A percentile compares a stretch with the other conserved stretches of the same genome.
Evolutionary conservation across 306 rosid genomes (phyloP).

Genomic region (Medicago lupulina): DNA sequence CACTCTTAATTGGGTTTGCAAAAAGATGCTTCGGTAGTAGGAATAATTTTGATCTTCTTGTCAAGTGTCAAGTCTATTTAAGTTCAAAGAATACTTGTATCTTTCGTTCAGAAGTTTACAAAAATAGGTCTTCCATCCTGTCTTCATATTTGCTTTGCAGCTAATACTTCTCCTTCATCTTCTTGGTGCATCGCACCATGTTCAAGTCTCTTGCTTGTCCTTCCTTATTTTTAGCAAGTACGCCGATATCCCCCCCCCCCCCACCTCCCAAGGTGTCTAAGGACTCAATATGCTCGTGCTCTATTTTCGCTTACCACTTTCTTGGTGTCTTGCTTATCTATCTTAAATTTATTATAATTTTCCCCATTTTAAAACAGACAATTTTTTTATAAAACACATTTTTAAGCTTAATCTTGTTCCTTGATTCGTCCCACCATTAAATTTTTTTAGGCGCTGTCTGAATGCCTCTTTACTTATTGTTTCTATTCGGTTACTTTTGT

Average conservation of each 20-base stretch:
- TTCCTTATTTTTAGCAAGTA: slow-evolving; percentile 6
- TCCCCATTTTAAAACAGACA: not conserved
- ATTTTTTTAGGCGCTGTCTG: not conserved
- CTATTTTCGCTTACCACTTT: not conserved
- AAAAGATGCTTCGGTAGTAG: not conserved
- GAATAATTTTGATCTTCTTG: slow-evolving; percentile 5
- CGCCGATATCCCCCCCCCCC: not conserved
- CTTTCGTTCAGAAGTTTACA: not conserved
- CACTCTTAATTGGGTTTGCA: no score
- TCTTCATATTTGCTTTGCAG: not conserved
- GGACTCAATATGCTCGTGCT: not conserved
- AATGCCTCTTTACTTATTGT: not conserved
- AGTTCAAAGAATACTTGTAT: not conserved
- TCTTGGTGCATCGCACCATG: not conserved
- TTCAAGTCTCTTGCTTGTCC: not conserved
- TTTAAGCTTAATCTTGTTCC: slow-evolving; percentile 4
- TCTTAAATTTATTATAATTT: not conserved
- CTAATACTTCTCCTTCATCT: not conserved
- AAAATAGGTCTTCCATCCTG: not conserved
- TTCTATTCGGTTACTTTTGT: not conserved
- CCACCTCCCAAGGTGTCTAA: no score
- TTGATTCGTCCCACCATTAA: not conserved
- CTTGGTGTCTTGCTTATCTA: slow-evolving; percentile 1
- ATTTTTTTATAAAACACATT: not conserved
- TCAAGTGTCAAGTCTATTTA: not conserved